Conservation (phyloP, 129 eudicot species). For the Chrysanthemum makinoi region DNA sequence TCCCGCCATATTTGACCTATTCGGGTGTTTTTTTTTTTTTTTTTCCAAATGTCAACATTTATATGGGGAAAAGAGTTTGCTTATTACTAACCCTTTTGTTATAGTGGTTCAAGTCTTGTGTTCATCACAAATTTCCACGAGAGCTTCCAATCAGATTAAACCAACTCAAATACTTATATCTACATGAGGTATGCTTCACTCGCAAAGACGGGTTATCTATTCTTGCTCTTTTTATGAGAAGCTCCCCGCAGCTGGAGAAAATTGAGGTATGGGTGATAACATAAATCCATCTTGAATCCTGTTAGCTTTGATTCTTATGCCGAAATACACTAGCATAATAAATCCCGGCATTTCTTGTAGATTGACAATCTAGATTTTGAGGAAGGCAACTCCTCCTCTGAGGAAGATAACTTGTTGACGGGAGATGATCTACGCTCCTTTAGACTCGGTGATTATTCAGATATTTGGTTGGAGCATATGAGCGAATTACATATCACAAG, state of each 20-base stretch:
- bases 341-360: neutral
- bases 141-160: neutral
- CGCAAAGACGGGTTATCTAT: neutral
- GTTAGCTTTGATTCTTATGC: neutral
- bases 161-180: conserved; percentile 1
- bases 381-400: no score
- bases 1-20: no score
- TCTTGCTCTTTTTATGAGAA: neutral
- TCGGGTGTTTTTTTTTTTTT: no score
- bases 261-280: neutral
- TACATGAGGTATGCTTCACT: neutral
- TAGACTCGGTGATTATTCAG: neutral
- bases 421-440: neutral
- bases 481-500: conserved; percentile 1
- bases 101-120: conserved; percentile 3
- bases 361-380: no score
- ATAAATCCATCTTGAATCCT: neutral
- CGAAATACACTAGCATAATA: neutral
- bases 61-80: no score
- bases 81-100: neutral
- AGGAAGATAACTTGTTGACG: neutral
- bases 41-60: no score
- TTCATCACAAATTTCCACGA: neutral
- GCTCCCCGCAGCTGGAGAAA: neutral
- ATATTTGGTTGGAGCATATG: conserved; percentile 15